Evolutionary conservation across 2,329 filamentous ascomycete species (phyloP), one percentile per base, ranked within the genome.

Genomic region (Dactylellina haptotyla): DNA sequence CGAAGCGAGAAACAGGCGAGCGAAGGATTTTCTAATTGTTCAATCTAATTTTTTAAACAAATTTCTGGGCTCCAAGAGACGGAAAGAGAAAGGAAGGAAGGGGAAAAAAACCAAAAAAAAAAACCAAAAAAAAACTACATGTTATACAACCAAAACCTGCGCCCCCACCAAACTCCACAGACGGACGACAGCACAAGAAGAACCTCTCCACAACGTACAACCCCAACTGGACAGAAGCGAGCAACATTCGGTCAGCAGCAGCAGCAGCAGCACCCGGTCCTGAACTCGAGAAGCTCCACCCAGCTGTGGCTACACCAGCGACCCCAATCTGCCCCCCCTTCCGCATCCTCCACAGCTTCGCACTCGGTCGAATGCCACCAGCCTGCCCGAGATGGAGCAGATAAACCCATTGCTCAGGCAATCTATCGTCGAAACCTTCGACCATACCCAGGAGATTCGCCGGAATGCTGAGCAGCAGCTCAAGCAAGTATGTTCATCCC

Each of bases 381-480:
- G 54, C 26, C 59, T 43, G 37, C 53, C 67, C 20, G 65, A 62
- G 51, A 72, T 72, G 67, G 67, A 59, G 59, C 67, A 58, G 53
- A 45, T 72, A 72, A 64, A 72, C 56, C 67, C 67, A 59, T 59
- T 86, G 81, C 85, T 94, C 82, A 87, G 90, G 84, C 88, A 87
- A 84, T 89, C 90, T 84, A 89, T 94, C 80, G 86, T 88, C 81
- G 88, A 89, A 80, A 93, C 90, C 77, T 87, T 93, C 81, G 88
- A 89, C 80, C 82, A 88, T 77, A 89, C 92, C 82, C 86, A 89
- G 79, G 90, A 92, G 80, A 87, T 87, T 81, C 87, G 91, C 82
- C 87, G 89, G 80, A 86, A 88, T 81, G 90, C 90, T 80, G 91
- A 95, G 84, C 83, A 90, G 78, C 89, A 94, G 82, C 85, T 95